Conservation (phyloP, 2,329 filamentous ascomycete species). For the Stemphylium beticola region DNA sequence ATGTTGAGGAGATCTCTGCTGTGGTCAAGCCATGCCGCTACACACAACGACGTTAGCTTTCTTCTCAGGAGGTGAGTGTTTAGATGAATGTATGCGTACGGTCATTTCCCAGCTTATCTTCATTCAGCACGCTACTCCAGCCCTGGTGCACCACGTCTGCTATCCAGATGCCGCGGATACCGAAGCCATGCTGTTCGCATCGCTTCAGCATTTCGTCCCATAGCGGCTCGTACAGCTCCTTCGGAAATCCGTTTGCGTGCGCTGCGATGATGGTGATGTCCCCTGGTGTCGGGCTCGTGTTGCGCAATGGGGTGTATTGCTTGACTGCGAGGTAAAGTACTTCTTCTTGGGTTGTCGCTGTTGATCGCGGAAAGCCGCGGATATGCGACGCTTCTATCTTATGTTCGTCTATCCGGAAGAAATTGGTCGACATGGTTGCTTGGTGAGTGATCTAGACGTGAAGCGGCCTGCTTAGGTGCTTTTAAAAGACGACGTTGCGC, state of each 20-base stretch:
- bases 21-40: constrained; percentile 86
- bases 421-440: constrained; percentile 47
- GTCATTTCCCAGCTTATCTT: constrained; percentile 78
- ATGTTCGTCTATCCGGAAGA: constrained; percentile 76
- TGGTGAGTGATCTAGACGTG: constrained; percentile 4
- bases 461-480: background rate
- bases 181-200: constrained; percentile 65
- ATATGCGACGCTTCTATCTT: constrained; percentile 72
- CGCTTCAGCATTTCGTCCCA: constrained; percentile 79
- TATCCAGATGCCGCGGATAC: constrained; percentile 85
- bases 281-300: constrained; percentile 69
- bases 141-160: constrained; percentile 89
- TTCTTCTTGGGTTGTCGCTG: constrained; percentile 75
- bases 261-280: constrained; percentile 85
- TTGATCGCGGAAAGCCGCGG: constrained; percentile 78
- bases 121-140: constrained; percentile 77
- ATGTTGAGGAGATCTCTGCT: constrained; percentile 83
- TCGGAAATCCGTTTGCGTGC: constrained; percentile 92
- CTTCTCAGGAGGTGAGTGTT: background rate
- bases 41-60: background rate
- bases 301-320: constrained; percentile 82
- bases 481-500: background rate
- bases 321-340: constrained; percentile 77
- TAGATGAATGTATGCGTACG: constrained; percentile 61
- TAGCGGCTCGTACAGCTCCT: constrained; percentile 92